Conservation (phyloP, 2,329 filamentous ascomycete species). For the Pseudocercospora macadamiae region DNA sequence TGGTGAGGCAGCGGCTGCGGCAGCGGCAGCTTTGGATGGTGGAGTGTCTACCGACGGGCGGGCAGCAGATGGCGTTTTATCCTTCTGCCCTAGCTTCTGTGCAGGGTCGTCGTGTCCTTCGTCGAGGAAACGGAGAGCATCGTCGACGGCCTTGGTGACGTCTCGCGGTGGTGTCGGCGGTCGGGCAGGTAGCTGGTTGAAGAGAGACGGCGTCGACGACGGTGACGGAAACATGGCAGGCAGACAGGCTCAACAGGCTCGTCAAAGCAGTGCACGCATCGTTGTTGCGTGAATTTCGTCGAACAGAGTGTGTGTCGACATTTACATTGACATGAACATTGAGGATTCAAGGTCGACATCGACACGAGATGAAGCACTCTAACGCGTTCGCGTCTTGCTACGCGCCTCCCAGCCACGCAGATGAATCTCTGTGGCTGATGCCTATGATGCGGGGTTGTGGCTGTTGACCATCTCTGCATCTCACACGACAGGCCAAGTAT, state of each 20-base stretch:
- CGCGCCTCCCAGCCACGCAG: no score
- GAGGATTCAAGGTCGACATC: no score
- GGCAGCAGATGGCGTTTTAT: conserved; percentile 2
- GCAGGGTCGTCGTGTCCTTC: conserved; percentile 35
- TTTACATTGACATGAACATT: not conserved
- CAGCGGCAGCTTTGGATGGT: conserved; percentile 25
- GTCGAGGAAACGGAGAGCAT: conserved; percentile 43
- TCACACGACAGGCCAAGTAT: not conserved
- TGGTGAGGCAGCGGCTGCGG: conserved; percentile 33
- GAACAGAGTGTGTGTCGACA: not conserved
- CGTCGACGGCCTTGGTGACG: conserved; percentile 43
- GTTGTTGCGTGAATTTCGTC: not conserved
- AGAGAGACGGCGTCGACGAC: conserved; percentile 32
- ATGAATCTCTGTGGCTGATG: not conserved
- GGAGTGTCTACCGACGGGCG: conserved; percentile 22
- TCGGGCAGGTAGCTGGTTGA: conserved; percentile 54
- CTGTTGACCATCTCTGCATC: no score
- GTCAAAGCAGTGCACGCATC: not conserved
- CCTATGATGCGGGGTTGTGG: not conserved
- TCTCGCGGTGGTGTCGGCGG: conserved; percentile 61
- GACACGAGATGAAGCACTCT: no score
- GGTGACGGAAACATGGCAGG: conserved; percentile 27
- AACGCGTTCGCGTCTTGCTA: no score
- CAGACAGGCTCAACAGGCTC: conserved; percentile 11
- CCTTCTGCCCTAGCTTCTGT: not conserved